phyloP scores from a whole-genome alignment of 768 basidiomycete genomes.

The Inosperma sp. region DNA sequence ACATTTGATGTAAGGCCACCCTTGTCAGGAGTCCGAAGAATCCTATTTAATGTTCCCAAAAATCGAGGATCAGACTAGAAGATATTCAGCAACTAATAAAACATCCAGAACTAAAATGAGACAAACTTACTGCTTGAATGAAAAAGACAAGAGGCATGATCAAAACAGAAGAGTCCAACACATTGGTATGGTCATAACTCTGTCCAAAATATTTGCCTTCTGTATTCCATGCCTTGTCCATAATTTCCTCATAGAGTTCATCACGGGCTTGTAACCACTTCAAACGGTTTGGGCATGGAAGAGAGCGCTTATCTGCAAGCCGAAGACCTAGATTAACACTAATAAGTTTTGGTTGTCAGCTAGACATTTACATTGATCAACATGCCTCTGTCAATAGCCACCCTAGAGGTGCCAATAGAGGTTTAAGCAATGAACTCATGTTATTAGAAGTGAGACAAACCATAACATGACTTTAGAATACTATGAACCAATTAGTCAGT shows the following conservation, averaged over 20 bases:
- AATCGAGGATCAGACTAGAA: slow-evolving; percentile 82
- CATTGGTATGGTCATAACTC: slow-evolving; percentile 80
- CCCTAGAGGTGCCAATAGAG: slow-evolving; percentile 48
- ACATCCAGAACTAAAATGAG: background rate
- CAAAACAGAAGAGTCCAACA: slow-evolving; percentile 82
- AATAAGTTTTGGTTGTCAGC: background rate
- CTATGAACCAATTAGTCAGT: slow-evolving; percentile 27
- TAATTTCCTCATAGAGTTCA: slow-evolving; percentile 87
- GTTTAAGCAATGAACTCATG: background rate
- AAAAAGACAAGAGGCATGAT: slow-evolving; percentile 96
- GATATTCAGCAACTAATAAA: background rate
- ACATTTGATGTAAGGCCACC: slow-evolving; percentile 91
- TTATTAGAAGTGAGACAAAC: background rate
- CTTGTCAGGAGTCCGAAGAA: slow-evolving; percentile 82
- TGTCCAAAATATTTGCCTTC: slow-evolving; percentile 72
- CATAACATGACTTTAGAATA: slow-evolving; percentile 64
- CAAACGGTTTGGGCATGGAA: slow-evolving; percentile 72
- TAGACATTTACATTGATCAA: background rate
- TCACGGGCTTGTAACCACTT: slow-evolving; percentile 79
- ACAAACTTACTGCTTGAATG: slow-evolving; percentile 60
- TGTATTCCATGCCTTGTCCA: slow-evolving; percentile 82
- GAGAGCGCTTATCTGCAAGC: slow-evolving; percentile 89
- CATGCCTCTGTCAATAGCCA: slow-evolving; percentile 86
- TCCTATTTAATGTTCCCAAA: slow-evolving; percentile 74
- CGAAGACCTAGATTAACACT: slow-evolving; percentile 53